Evolutionary conservation across 2,329 filamentous ascomycete genomes (phyloP), one percentile per base, ranked within the genome.

Genomic region (Tolypocladium endophyticum): DNA sequence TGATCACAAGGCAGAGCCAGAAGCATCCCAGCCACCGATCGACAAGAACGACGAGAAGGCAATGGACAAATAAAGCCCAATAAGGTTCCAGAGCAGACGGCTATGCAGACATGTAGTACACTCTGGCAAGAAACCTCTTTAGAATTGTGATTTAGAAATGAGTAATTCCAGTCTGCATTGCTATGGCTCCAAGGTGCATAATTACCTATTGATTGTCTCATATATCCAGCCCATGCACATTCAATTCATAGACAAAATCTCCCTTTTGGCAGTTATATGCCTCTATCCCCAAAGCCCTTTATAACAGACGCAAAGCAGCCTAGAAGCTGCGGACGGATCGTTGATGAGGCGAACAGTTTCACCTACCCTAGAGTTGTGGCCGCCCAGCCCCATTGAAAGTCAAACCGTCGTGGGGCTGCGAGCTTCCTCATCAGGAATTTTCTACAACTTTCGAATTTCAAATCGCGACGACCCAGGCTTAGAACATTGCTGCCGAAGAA

Each of bases 1-100:
- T 1, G 61, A 60, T 12, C 55, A 8, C 18, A 28, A 25, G 30
- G 50, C 54, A 33, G 38, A 57, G 35, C 70, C 71, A 36, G 4
- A 41, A 18, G 41, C 16, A 14, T 28, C 4, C 8, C 30, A 6
- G 18, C 11, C 7, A 20, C 18, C 28, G 20, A 4, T 30, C 18
- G 30, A 53, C 9, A 3, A 11, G 50, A 4, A 3, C 3, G 5
- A 14, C 11, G 30, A 35, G 9, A 11, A 53, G 30, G 6, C 20
- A 23, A 8, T 6, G 11, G 18, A 36, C 20, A 54, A 8, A 3
- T 35, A 54, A 30, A 35, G 11, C 12, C 2, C 16, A 20, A 41
- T 18, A n/a, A n/a, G 3, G 4, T 8, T 1, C 8, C 8, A 4
- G 20, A 16, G 4, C 6, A 41, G 39, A 41, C 20, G 39, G 39